Conservation (phyloP, 2,329 filamentous ascomycete genomes). For the Ophiocordyceps polyrhachis-furcata region DNA sequence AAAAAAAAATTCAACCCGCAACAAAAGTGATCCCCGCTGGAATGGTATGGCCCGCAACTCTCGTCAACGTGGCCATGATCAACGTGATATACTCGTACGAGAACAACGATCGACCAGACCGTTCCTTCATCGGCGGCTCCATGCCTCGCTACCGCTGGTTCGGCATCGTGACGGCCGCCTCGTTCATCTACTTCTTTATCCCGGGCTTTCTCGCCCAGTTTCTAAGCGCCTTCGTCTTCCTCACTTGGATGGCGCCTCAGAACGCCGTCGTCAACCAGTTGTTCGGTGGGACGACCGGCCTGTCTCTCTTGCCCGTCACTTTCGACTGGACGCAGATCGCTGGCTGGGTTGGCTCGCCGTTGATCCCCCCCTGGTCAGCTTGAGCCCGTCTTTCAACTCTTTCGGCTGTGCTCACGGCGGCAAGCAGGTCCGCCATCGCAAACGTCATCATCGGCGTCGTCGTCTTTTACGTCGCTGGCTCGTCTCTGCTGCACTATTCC, state of each 20-base stretch:
- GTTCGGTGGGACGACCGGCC: conserved; percentile 49
- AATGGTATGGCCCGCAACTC: conserved; percentile 56
- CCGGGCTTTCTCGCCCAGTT: conserved; percentile 52
- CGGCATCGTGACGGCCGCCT: conserved; percentile 31
- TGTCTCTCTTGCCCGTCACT: conserved; percentile 52
- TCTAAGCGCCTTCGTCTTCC: conserved; percentile 50
- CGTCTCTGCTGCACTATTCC: conserved; percentile 43
- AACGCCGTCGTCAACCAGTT: conserved; percentile 52
- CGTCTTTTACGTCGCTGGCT: conserved; percentile 42
- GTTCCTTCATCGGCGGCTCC: conserved; percentile 37
- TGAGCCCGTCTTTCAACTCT: no score
- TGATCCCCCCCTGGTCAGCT: conserved; percentile 56
- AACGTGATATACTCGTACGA: conserved; percentile 48
- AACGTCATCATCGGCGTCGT: conserved; percentile 53
- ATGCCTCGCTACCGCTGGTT: conserved; percentile 52
- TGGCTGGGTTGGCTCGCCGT: conserved; percentile 47
- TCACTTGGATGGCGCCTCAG: conserved; percentile 53
- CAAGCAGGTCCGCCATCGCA: conserved; percentile 44
- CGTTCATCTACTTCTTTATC: conserved; percentile 50
- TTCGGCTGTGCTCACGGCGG: not conserved
- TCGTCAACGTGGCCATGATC: conserved; percentile 49
- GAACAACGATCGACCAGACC: conserved; percentile 27
- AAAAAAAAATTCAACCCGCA: conserved; percentile 9
- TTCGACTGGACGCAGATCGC: conserved; percentile 62
- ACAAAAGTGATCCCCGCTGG: conserved; percentile 47